These are phyloP conservation scores for Mycosphaerella sp. DNA, from an alignment of 2,329 filamentous ascomycete genomes.

Conservation along the genomic window DNA sequence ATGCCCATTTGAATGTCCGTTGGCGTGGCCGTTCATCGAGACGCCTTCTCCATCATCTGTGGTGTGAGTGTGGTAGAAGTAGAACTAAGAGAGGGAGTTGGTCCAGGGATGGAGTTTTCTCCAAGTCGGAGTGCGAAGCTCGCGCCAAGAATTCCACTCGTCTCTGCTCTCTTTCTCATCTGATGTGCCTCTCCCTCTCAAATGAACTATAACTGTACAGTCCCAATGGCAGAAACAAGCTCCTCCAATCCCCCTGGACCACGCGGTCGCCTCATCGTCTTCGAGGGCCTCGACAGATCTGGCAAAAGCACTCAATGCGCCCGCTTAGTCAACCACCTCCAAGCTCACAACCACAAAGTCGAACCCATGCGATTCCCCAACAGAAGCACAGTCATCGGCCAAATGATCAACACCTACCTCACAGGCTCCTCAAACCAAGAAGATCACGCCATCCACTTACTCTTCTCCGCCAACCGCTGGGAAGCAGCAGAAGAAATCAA, in stretches of 20 bases:
- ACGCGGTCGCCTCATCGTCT: constrained; percentile 66
- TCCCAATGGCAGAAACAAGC: background rate
- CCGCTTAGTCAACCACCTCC: constrained; percentile 53
- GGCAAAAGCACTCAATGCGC: constrained; percentile 90
- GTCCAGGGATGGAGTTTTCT: too few species aligned
- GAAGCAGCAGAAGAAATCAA: constrained; percentile 51
- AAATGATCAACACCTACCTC: constrained; percentile 81
- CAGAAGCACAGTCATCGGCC: constrained; percentile 73
- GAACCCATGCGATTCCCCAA: constrained; percentile 65
- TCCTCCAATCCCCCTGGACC: background rate
- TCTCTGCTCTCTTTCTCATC: constrained; percentile 1
- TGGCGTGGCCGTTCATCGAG: constrained; percentile 6
- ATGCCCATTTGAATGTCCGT: constrained; percentile 8
- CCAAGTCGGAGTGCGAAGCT: background rate
- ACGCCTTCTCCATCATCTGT: background rate
- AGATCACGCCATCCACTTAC: constrained; percentile 81
- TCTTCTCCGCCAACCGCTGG: constrained; percentile 91
- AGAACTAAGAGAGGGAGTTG: too few species aligned
- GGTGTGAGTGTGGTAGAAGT: background rate
- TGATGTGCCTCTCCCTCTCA: background rate
- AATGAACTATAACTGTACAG: background rate
- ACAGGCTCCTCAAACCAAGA: constrained; percentile 66
- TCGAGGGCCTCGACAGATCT: constrained; percentile 84
- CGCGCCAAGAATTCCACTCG: constrained; percentile 10
- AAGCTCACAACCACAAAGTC: constrained; percentile 47